Percentiles rank a stretch among this genome's conserved stretches.
phyloP scores from a whole-genome alignment of 2,329 filamentous ascomycete genomes.

The Pseudogymnoascus sp. region DNA sequence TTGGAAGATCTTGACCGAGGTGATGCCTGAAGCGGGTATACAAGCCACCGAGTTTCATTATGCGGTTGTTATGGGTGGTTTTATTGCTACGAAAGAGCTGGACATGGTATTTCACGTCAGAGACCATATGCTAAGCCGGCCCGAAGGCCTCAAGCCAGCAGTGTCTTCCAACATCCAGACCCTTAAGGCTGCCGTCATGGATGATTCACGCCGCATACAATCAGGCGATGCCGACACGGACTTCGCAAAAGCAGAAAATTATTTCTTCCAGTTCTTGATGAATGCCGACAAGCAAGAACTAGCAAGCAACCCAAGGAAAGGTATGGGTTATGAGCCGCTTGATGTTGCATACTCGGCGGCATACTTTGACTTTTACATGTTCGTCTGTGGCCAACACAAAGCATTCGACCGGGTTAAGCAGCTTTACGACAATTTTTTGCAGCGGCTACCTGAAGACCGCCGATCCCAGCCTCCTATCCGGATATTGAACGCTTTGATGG shows the following conservation, averaged over 20 bases:
- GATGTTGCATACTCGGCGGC: constrained; percentile 25
- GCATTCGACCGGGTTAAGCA: constrained; percentile 44
- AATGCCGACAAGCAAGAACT: constrained; percentile 24
- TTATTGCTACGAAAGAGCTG: constrained; percentile 30
- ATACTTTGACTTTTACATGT: constrained; percentile 51
- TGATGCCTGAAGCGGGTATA: constrained; percentile 43
- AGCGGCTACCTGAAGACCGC: constrained; percentile 33
- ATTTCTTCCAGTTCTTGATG: constrained; percentile 22
- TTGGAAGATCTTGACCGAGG: constrained; percentile 43
- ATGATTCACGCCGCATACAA: constrained; percentile 19
- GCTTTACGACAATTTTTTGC: constrained; percentile 49
- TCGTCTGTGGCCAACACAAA: constrained; percentile 43
- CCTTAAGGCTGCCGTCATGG: constrained; percentile 27
- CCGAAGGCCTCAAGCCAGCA: constrained; percentile 29
- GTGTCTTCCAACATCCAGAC: constrained; percentile 37
- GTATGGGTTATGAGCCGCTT: constrained; percentile 16
- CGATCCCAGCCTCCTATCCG: constrained; percentile 40
- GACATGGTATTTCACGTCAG: constrained; percentile 46
- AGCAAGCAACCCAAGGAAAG: constrained; percentile 22
- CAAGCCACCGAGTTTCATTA: constrained; percentile 44
- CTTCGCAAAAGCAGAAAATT: constrained; percentile 22
- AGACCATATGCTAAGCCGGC: constrained; percentile 32
- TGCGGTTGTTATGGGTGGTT: constrained; percentile 46
- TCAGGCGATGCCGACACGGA: constrained; percentile 17
- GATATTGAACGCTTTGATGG: constrained; percentile 63